Percentiles rank a stretch among this genome's conserved stretches.
These are phyloP conservation scores for Corynespora cassiicola DNA, from an alignment of 2,329 filamentous ascomycete species.

Conservation along the genomic window DNA sequence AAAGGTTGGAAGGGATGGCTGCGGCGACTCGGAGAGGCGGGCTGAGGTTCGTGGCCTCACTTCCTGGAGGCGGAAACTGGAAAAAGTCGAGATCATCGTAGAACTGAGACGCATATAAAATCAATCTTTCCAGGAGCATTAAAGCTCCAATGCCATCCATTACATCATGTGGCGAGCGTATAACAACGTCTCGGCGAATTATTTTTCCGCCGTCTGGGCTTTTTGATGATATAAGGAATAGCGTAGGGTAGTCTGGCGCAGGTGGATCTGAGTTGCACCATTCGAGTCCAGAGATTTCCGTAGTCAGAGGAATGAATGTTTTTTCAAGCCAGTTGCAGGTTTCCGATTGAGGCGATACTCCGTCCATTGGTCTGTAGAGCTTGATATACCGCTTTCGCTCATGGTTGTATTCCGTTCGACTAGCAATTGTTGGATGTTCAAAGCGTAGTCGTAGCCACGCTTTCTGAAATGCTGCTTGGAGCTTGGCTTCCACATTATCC, in stretches of 20 bases:
- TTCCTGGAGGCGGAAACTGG: constrained; percentile 21
- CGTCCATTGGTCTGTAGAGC: constrained; percentile 24
- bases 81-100: constrained; percentile 16
- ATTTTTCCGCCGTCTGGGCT: not conserved
- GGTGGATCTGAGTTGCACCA: constrained; percentile 48
- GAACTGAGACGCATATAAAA: constrained; percentile 27
- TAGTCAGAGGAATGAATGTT: constrained; percentile 36
- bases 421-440: constrained; percentile 43
- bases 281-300: constrained; percentile 30
- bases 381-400: constrained; percentile 32
- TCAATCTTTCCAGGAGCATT: constrained; percentile 40
- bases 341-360: constrained; percentile 7
- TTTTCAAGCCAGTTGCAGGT: constrained; percentile 32
- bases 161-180: constrained; percentile 49
- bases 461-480: constrained; percentile 39
- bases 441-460: constrained; percentile 45
- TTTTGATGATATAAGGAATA: constrained; percentile 38
- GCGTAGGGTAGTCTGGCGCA: constrained; percentile 36
- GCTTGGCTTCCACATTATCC: constrained; percentile 6
- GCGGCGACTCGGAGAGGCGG: constrained; percentile 16
- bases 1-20: constrained; percentile 6
- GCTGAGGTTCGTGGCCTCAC: constrained; percentile 32
- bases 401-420: constrained; percentile 25
- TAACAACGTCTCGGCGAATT: constrained; percentile 39
- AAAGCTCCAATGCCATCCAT: constrained; percentile 51